Base-by-base conservation (phyloP, 1,284 basidiomycete species). In the Ganoderma meredithae region DNA sequence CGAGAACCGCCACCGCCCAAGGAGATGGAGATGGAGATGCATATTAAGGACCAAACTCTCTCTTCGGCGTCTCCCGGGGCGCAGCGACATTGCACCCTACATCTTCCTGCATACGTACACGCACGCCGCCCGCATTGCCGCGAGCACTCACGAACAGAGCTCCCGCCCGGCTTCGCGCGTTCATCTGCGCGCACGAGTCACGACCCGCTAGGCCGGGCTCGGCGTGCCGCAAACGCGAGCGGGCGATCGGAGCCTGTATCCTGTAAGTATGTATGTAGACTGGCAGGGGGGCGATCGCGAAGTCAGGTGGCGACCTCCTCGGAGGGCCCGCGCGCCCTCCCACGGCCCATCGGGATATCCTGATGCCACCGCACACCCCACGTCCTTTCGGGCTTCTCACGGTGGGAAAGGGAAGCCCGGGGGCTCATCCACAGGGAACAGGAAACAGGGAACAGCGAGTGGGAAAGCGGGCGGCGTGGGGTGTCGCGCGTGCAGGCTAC, bases 241-340 rank as follows among this genome's bases (percentile, higher is more conserved):
- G 58, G 62, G 39, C 66, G 68, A 68, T 72, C 71, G 71, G 71
- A 63, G 65, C 49, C 69, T 70, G n/a, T n/a, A n/a, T n/a, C n/a
- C n/a, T n/a, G n/a, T n/a, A n/a, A n/a, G n/a, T n/a, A n/a, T n/a
- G n/a, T n/a, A n/a, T n/a, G n/a, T 7, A 2, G 2, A 36, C 36
- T 36, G 36, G 7, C 36, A 6, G 7, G 36, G 7, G 36, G 36
- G 36, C 15, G 39, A 31, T 31, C 27, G 27, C 27, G 3, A 27
- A 69, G 71, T 69, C 68, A 72, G 68, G 66, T 68, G 71, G 55
- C 67, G 53, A 59, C 12, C 53, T 65, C 53, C 65, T 68, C 71
- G 71, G 69, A 63, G 71, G 68, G 66, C 9, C 19, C 44, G 9
- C 19, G 44, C 65, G 69, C 66, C 47, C 47, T 70, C 68, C n/a